Conservation (phyloP, 208 protist species). For the Trypanosoma cruzi region DNA sequence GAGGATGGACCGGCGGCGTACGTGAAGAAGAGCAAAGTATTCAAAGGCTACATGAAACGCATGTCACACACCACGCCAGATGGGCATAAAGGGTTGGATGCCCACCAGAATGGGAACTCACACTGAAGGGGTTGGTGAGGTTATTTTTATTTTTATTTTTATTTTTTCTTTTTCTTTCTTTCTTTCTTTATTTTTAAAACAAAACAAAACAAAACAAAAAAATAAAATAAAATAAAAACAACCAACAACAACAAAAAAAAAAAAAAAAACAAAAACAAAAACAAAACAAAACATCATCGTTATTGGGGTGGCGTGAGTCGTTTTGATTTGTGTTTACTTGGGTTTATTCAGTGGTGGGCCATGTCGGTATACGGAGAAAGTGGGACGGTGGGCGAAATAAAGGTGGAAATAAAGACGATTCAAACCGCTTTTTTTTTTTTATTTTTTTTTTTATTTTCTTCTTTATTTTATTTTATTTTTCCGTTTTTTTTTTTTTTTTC, state of each 20-base stretch:
- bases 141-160: background rate
- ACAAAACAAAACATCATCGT: too few species aligned
- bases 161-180: background rate
- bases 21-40: slow-evolving; percentile 45
- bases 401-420: too few species aligned
- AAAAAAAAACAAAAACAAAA: too few species aligned
- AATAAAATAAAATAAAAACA: too few species aligned
- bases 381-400: too few species aligned
- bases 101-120: slow-evolving; percentile 5
- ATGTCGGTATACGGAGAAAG: too few species aligned
- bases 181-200: too few species aligned
- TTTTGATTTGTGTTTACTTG: too few species aligned
- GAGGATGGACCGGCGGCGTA: slow-evolving; percentile 36
- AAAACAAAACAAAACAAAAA: too few species aligned
- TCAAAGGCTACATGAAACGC: slow-evolving; percentile 56
- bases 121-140: background rate
- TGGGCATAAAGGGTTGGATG: background rate
- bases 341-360: too few species aligned
- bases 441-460: slow-evolving; percentile 7
- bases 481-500: background rate
- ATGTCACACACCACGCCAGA: slow-evolving; percentile 47
- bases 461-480: slow-evolving; percentile 18
- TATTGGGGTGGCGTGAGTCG: too few species aligned
- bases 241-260: too few species aligned
- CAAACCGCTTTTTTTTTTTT: background rate